phyloP scores from a whole-genome alignment of 2,329 filamentous ascomycete species.

The Coleophoma cylindrospora region DNA sequence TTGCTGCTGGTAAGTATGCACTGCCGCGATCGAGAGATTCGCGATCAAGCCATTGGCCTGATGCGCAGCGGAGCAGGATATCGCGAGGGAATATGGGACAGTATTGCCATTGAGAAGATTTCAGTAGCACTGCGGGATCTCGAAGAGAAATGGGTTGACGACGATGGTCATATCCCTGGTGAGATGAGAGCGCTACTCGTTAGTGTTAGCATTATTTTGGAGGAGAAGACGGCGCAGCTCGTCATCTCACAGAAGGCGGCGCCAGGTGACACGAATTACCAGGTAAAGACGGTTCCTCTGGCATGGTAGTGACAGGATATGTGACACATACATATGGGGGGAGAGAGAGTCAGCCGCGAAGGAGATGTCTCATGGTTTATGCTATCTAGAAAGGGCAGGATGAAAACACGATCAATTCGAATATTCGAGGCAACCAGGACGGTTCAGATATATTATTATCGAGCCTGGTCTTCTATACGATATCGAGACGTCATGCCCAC shows the following conservation, averaged over 20 bases:
- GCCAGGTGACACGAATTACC: background rate
- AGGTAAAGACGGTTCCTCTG: too few relatives aligned
- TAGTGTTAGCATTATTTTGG: background rate
- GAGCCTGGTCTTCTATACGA: too few relatives aligned
- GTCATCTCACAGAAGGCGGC: background rate
- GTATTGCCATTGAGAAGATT: background rate
- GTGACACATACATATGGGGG: too few relatives aligned
- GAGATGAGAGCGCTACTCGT: background rate
- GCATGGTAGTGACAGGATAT: too few relatives aligned
- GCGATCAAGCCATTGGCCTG: conserved; percentile 7
- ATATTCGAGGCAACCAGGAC: too few relatives aligned
- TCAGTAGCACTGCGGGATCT: conserved; percentile 4
- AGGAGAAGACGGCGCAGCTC: background rate
- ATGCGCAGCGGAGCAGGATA: conserved; percentile 4
- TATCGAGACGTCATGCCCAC: too few relatives aligned
- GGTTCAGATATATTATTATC: too few relatives aligned
- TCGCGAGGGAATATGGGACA: conserved; percentile 11
- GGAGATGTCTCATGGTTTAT: too few relatives aligned
- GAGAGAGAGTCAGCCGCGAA: too few relatives aligned
- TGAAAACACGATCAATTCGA: too few relatives aligned
- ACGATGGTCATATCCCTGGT: background rate
- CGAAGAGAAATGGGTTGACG: conserved; percentile 9
- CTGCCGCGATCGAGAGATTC: conserved; percentile 3
- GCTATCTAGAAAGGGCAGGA: too few relatives aligned
- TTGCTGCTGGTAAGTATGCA: conserved; percentile 7